Evolutionary conservation across 1,284 basidiomycete genomes (phyloP).

Genomic region (Flammula alnicola): DNA sequence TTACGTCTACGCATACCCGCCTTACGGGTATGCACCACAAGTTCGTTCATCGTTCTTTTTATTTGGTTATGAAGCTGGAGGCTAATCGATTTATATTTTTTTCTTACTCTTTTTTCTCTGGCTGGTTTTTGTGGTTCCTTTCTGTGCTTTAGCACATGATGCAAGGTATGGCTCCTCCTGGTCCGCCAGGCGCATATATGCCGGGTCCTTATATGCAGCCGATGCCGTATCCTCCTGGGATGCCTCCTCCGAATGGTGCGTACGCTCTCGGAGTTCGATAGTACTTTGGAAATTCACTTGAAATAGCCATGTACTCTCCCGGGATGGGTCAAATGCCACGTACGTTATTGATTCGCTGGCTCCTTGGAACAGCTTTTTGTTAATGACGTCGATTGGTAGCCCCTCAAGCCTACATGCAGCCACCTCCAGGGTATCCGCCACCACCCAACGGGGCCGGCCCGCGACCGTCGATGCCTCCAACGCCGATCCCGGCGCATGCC

Average conservation of each 20-base stretch:
- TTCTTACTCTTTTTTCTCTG: slow-evolving; percentile 34
- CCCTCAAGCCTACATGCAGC: slow-evolving; percentile 72
- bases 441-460: slow-evolving; percentile 75
- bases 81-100: not conserved
- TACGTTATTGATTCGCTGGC: slow-evolving; percentile 42
- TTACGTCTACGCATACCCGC: slow-evolving; percentile 75
- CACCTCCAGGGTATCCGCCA: slow-evolving; percentile 70
- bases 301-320: slow-evolving; percentile 78
- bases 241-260: slow-evolving; percentile 77
- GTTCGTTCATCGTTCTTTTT: slow-evolving; percentile 41
- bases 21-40: slow-evolving; percentile 76
- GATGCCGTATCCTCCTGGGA: slow-evolving; percentile 77
- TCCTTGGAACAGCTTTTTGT: slow-evolving; percentile 8
- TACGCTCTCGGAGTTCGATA: slow-evolving; percentile 19
- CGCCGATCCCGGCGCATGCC: slow-evolving; percentile 80
- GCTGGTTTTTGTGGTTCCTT: slow-evolving; percentile 21
- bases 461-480: slow-evolving; percentile 83
- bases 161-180: slow-evolving; percentile 77
- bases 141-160: slow-evolving; percentile 84
- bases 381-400: slow-evolving; percentile 38
- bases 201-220: slow-evolving; percentile 79
- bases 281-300: slow-evolving; percentile 7
- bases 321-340: slow-evolving; percentile 84
- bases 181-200: slow-evolving; percentile 76
- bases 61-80: not conserved